A percentile compares a stretch with the other conserved stretches of the same genome.
Conservation (phyloP, 2,329 filamentous ascomycete genomes). For the Aureobasidium namibiae region DNA sequence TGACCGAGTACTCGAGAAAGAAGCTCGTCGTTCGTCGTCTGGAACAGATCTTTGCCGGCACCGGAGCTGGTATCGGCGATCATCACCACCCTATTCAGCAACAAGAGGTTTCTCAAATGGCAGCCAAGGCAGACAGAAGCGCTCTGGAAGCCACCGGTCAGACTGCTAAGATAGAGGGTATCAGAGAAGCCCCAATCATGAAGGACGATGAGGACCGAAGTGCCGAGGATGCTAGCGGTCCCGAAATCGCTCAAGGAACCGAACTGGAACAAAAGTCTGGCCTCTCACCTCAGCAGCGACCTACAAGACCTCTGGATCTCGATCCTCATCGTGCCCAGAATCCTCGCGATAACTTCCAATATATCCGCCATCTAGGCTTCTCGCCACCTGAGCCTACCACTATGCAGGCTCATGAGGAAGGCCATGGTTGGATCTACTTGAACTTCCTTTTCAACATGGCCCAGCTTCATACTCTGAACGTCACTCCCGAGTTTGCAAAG, state of each 20-base stretch:
- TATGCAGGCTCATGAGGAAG: constrained; percentile 47
- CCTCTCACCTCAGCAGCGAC: constrained; percentile 47
- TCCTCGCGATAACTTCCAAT: constrained; percentile 69
- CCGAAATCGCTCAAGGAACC: background rate
- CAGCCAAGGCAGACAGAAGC: constrained; percentile 38
- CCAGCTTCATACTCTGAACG: constrained; percentile 76
- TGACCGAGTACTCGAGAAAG: constrained; percentile 69
- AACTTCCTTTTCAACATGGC: constrained; percentile 75
- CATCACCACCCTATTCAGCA: constrained; percentile 47
- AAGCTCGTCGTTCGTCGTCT: constrained; percentile 67
- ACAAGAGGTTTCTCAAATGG: constrained; percentile 50
- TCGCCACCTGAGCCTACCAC: constrained; percentile 49
- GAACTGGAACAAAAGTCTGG: constrained; percentile 6
- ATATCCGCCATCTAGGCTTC: constrained; percentile 66
- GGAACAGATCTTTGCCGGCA: constrained; percentile 76
- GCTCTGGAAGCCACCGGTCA: constrained; percentile 34
- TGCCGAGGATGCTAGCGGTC: constrained; percentile 7
- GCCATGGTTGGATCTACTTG: constrained; percentile 74
- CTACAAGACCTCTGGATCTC: constrained; percentile 66
- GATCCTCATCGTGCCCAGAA: constrained; percentile 71
- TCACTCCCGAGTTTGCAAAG: constrained; percentile 69
- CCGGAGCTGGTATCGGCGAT: constrained; percentile 36
- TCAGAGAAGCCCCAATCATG: constrained; percentile 41
- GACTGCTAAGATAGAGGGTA: constrained; percentile 30
- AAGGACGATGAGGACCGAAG: constrained; percentile 21